Base-by-base conservation (phyloP, 768 basidiomycete species). In the Dacryopinax primogenitus region DNA sequence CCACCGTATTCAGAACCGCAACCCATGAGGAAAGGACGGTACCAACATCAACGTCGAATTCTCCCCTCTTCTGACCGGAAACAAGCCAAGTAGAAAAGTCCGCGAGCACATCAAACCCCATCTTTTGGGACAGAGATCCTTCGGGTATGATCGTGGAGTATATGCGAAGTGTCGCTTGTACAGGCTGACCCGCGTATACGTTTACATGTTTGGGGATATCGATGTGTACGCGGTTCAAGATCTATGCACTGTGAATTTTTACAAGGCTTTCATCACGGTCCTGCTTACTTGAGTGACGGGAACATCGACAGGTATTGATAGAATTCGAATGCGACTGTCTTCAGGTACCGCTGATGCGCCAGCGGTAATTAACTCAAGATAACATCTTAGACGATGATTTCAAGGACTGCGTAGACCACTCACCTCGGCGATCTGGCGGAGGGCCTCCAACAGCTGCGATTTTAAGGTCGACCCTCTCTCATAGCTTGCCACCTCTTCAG, bases 51-150 rank as follows among this genome's bases (percentile, higher is more conserved):
- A 87, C 89, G 18, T 80, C 64, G 70, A 90, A 94, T 69, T 88
- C 87, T 0, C 92, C 93, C 63, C 87, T 84, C 75, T 93, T 95
- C 41, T 81, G 81, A 9, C 94, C 94, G 67, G 90, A 88, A 9
- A 97, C 83, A 1, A 96, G 78, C 94, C 94, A 97, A 62, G 84
- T 84, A 18, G 85, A 81, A 74, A 84, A 80, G 68, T 92, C 90
- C 65, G 89, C 85, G 16, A 68, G 51, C 11, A 96, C 79, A 68
- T 93, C 90, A 71, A 87, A 97, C 36, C 86, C 81, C 64, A 73
- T 74, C 23, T 63, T 45, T 4, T 26, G 16, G 2, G 33, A 2
- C 13, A 4, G 75, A 32, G 73, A 69, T 61, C 75, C 71, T 71
- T 80, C 85, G 81, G 92, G 92, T 94, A 67, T 86, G 71, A 90